Conservation (phyloP, 176 grass and related monocot genomes). For the Zoysia pacifica region DNA sequence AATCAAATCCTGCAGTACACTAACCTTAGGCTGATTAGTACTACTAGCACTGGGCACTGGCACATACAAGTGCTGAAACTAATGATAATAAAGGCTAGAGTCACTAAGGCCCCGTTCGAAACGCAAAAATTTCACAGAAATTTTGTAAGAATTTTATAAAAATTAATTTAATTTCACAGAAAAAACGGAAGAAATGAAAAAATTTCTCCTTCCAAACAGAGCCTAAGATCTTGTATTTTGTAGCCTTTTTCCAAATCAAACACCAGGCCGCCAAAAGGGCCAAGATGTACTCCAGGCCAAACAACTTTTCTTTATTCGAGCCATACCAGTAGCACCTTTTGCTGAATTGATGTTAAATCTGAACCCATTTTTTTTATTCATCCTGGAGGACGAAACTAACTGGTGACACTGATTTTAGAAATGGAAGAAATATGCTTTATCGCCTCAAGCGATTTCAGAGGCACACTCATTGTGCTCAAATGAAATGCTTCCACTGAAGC, state of each 20-base stretch:
- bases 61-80: too few species aligned
- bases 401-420: not conserved
- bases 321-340: not conserved
- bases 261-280: not conserved
- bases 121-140: too few species aligned
- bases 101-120: too few species aligned
- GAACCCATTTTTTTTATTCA: not conserved
- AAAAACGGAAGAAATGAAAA: too few species aligned
- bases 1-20: too few species aligned
- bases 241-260: conserved; percentile 1
- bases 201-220: too few species aligned
- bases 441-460: not conserved
- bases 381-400: not conserved
- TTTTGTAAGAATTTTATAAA: too few species aligned
- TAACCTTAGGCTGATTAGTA: too few species aligned
- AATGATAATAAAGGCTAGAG: too few species aligned
- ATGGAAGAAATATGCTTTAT: not conserved
- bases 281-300: not conserved
- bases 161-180: too few species aligned
- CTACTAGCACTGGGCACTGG: too few species aligned
- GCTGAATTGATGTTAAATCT: not conserved
- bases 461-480: not conserved
- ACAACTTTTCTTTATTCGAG: not conserved
- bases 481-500: not conserved
- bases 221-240: not conserved